phyloP scores from a whole-genome alignment of 495 filamentous ascomycete genomes.

The Achaetomiella virescens region DNA sequence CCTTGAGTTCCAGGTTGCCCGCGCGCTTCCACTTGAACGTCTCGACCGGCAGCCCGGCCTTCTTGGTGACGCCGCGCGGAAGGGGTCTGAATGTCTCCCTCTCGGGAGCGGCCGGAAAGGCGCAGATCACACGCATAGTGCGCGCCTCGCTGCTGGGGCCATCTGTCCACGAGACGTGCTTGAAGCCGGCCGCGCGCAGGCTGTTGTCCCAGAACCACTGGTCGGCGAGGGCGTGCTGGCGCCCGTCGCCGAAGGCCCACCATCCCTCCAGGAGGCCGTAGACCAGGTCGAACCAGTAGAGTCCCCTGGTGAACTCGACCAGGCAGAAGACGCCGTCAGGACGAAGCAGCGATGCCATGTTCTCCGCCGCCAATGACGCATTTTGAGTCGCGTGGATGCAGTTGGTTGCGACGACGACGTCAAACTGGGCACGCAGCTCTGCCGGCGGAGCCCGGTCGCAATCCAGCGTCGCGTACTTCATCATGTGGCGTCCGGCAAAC shows the following conservation, averaged over 20 bases:
- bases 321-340: slow-evolving; percentile 34
- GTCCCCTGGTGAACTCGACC: slow-evolving; percentile 31
- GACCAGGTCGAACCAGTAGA: slow-evolving; percentile 42
- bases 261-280: slow-evolving; percentile 49
- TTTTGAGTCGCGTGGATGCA: slow-evolving; percentile 43
- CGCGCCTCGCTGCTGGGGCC: slow-evolving; percentile 28
- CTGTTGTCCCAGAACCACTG: slow-evolving; percentile 34
- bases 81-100: too few species aligned
- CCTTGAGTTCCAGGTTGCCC: slow-evolving; percentile 26
- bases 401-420: slow-evolving; percentile 48
- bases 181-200: slow-evolving; percentile 40
- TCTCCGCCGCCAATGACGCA: slow-evolving; percentile 23
- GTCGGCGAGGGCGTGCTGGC: slow-evolving; percentile 39
- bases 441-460: slow-evolving; percentile 44
- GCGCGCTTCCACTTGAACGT: slow-evolving; percentile 29
- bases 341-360: slow-evolving; percentile 31
- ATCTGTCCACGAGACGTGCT: slow-evolving; percentile 44
- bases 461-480: slow-evolving; percentile 42
- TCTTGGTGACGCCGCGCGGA: too few species aligned
- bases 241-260: slow-evolving; percentile 49
- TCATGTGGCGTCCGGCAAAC: slow-evolving; percentile 31
- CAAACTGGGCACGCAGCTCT: slow-evolving; percentile 41
- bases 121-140: slow-evolving; percentile 5
- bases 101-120: background rate
- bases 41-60: slow-evolving; percentile 14